Conservation (phyloP, 2,329 filamentous ascomycete species). For the Sordariomycetes sp. region DNA sequence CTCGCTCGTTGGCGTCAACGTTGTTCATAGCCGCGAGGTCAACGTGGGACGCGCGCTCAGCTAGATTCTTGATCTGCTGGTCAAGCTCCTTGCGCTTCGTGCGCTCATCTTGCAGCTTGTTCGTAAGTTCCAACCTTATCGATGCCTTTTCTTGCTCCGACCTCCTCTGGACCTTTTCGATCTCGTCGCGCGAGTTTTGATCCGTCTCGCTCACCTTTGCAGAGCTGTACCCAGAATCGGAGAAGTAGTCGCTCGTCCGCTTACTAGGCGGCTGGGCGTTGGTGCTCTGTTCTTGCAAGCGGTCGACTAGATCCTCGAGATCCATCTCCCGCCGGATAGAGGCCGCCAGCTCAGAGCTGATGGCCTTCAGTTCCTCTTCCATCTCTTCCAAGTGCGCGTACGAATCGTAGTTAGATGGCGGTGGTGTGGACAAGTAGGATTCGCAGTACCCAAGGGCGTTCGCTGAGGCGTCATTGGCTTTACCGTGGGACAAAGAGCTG, state of each 20-base stretch:
- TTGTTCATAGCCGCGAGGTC: constrained; percentile 45
- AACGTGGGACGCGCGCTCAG: constrained; percentile 63
- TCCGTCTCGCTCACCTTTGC: constrained; percentile 65
- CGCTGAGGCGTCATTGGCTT: constrained; percentile 29
- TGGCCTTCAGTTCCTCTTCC: constrained; percentile 88
- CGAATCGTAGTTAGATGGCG: constrained; percentile 25
- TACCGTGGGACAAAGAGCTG: constrained; percentile 20
- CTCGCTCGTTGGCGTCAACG: constrained; percentile 47
- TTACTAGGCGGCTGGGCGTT: constrained; percentile 50
- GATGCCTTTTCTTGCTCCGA: constrained; percentile 88
- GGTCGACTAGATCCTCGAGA: constrained; percentile 85
- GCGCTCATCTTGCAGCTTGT: constrained; percentile 82
- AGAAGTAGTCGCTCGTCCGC: constrained; percentile 95
- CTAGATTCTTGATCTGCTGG: constrained; percentile 72
- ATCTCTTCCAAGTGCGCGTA: constrained; percentile 66
- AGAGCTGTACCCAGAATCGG: constrained; percentile 86
- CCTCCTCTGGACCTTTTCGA: constrained; percentile 73
- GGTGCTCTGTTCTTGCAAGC: constrained; percentile 68
- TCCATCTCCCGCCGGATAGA: constrained; percentile 96
- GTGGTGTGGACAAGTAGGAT: constrained; percentile 41
- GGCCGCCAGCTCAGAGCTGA: constrained; percentile 83
- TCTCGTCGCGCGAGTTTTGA: constrained; percentile 55
- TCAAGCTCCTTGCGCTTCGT: constrained; percentile 67
- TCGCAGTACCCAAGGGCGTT: constrained; percentile 40
- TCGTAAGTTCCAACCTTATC: constrained; percentile 73